Base-by-base conservation (phyloP, 148 eudicot genomes). In the Selenicereus undatus region DNA sequence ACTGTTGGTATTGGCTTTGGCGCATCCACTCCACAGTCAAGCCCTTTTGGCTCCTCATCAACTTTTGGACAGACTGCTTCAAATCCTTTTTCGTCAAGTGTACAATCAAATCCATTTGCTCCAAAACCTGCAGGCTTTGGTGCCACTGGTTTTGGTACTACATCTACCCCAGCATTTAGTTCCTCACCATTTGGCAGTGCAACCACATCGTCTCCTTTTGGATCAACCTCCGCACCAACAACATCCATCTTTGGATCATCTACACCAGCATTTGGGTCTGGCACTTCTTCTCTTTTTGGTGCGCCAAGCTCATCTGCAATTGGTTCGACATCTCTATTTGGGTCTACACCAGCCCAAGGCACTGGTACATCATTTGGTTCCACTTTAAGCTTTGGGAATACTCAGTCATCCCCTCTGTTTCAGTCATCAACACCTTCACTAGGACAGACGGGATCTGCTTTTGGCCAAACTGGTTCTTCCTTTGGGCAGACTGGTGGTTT, bases 381-480 rank as follows among this genome's bases (percentile, higher is more conserved):
- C 80, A 84, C 92, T 60, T 85, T 93, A 79, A 89, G 82, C 73
- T 95, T 93, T 85, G 90, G 88, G n/a, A 94, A 84, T 85, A 84
- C 97, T 35, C 98, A 93, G 82, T 78, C 95, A 77, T 89, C 98
- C 14, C 87, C 92, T 13, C 76, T 88, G 54, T 93, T 92, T 83
- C 99, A 92, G 88, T 90, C 97, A 65, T 30, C 90, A 76, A 78
- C 94, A 27, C 93, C 95, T 83, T 80, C 99, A 71, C 85, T 93
- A 85, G 95, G 95, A 54, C 97, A 89, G 87, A 83, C 90, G 32
- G 89, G 85, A 79, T 82, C 91, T 78, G 81, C 82, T 75, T 92
- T 93, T 83, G 95, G 95, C 72, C 99, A 92, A 86, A 85, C 87
- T 79, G 83, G 83, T 66, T 84, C 91, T 36, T 45, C 91, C 76